Conservation (phyloP, 2,329 filamentous ascomycete species). For the Didymosphaeria variabile region DNA sequence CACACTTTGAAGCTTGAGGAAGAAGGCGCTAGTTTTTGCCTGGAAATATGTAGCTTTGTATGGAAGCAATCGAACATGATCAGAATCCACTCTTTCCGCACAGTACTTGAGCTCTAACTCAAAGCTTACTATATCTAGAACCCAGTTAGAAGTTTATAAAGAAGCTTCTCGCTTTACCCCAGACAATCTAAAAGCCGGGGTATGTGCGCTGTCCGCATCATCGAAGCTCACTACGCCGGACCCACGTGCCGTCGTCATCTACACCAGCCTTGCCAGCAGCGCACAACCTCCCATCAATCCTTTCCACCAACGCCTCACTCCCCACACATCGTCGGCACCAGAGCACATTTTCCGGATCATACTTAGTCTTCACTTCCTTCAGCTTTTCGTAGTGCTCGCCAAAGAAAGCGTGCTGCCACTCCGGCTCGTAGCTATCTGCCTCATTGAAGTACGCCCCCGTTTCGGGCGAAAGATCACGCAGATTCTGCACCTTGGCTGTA, state of each 20-base stretch:
- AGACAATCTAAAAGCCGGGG: no score
- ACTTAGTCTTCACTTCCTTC: conserved; percentile 28
- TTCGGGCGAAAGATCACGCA: conserved; percentile 29
- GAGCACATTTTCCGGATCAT: conserved; percentile 33
- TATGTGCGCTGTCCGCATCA: no score
- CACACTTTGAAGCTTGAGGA: no score
- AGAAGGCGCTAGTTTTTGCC: no score
- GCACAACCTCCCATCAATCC: conserved; percentile 30
- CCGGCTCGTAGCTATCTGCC: conserved; percentile 32
- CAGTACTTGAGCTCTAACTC: no score
- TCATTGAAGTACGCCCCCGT: conserved; percentile 44
- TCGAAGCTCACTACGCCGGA: background rate
- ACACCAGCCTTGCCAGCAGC: background rate
- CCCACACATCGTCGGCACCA: conserved; percentile 40
- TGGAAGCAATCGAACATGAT: no score
- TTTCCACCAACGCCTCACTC: conserved; percentile 34
- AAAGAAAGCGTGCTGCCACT: conserved; percentile 38
- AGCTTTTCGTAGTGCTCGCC: conserved; percentile 30
- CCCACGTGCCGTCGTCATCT: background rate
- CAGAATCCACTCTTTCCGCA: no score
- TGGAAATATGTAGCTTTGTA: no score
- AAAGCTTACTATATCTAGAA: no score
- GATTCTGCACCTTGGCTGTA: conserved; percentile 28
- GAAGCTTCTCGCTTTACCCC: no score
- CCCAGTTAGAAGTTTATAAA: no score